Base-by-base conservation (phyloP, 805 yeast species). In the Spathaspora girioi region DNA sequence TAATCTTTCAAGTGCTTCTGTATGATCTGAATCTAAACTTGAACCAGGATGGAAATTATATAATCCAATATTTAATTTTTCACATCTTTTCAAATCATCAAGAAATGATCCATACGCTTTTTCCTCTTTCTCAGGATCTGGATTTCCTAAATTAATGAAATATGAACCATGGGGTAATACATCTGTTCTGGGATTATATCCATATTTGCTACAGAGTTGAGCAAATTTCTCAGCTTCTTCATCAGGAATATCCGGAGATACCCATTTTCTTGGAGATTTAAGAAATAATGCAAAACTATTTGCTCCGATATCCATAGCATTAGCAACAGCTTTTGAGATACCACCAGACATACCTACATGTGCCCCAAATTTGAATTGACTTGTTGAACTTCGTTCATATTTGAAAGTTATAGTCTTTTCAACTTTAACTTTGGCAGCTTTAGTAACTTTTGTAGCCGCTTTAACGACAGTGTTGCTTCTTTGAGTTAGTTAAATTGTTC, bases 11-110 rank as follows among this genome's bases (percentile, higher is more conserved):
- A 92, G 68, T 1, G 96, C 90, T 17, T 73, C 79, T 4, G 67
- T 63, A 61, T 86, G 88, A 62, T 87, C 89, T 1, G 78, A 70
- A 23, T 86, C 86, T 40, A 93, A 70, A 35, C 92, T 81, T 0
- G 97, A 90, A 0, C 99, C 99, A 0, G 96, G 96, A 64, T 94
- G 99, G 65, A 94, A 82, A 64, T 94, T 94, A 69, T 93, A 94
- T 14, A 85, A 71, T 0, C 97, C 97, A 54, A 94, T 84, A 32
- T 86, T 85, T 50, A 94, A 72, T 58, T 79, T 80, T 63, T 94
- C 99, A 69, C 98, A 93, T 57, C 99, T 74, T 54, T 79, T 75
- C 60, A 94, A 73, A 60, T 94, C 99, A 63, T 94, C 99, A 4
- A 93, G 50, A 55, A 94, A 86, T 4, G 92, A 85, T 1, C 76